Evolutionary conservation across 2,329 filamentous ascomycete genomes (phyloP).

Genomic region (Phialophora tarda): DNA sequence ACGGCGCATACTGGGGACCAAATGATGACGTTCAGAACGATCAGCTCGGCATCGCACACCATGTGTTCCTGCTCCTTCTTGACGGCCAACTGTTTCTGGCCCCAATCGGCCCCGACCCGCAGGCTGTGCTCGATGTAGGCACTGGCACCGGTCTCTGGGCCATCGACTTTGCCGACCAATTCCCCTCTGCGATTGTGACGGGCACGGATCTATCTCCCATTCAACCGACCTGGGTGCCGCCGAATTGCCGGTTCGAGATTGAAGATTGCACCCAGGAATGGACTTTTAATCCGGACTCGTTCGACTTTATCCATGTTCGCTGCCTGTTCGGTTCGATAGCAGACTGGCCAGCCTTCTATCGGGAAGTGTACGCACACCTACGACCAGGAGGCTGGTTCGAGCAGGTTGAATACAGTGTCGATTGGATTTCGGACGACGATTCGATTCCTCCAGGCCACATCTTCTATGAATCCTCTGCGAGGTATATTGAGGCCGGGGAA

Average conservation of each 20-base stretch:
- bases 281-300: slow-evolving; percentile 37
- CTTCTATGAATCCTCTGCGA: slow-evolving; percentile 40
- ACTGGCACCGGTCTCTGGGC: slow-evolving; percentile 35
- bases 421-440: slow-evolving; percentile 42
- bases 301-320: slow-evolving; percentile 36
- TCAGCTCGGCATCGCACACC: slow-evolving; percentile 49
- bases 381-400: slow-evolving; percentile 47
- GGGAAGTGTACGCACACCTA: too few relatives aligned
- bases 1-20: slow-evolving; percentile 49
- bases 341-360: too few relatives aligned
- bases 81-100: neutral
- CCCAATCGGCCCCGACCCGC: slow-evolving; percentile 1
- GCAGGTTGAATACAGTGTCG: slow-evolving; percentile 17
- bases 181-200: slow-evolving; percentile 29
- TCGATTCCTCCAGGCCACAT: slow-evolving; percentile 44
- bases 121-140: slow-evolving; percentile 30
- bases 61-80: slow-evolving; percentile 33
- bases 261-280: slow-evolving; percentile 40
- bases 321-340: too few relatives aligned
- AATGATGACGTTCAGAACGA: slow-evolving; percentile 54
- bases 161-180: slow-evolving; percentile 39
- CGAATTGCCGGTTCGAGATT: slow-evolving; percentile 44
- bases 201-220: slow-evolving; percentile 40
- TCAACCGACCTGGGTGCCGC: slow-evolving; percentile 38
- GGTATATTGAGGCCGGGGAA: slow-evolving; percentile 24